Percentiles rank a stretch among this genome's conserved stretches.
phyloP scores from a whole-genome alignment of 306 rosid species.

The Mimosa pudica region DNA sequence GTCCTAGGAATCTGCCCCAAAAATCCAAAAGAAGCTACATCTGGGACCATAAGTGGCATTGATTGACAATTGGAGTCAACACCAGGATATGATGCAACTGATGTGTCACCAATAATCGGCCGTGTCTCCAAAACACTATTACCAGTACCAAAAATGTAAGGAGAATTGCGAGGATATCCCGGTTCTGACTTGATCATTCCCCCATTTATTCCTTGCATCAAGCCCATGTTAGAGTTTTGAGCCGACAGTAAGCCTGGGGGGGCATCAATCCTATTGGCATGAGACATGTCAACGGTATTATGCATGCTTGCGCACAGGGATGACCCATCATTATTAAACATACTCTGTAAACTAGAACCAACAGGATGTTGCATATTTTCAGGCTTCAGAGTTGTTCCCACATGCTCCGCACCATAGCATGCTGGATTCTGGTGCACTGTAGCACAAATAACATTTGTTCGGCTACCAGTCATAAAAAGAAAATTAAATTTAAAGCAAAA shows the following conservation, averaged over 20 bases:
- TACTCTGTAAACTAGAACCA: constrained; percentile 58
- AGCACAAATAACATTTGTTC: constrained; percentile 31
- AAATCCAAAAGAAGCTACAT: constrained; percentile 58
- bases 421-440: constrained; percentile 70
- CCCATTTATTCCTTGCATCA: constrained; percentile 79
- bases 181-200: constrained; percentile 75
- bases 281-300: constrained; percentile 57
- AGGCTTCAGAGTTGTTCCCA: constrained; percentile 54
- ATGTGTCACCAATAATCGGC: constrained; percentile 62
- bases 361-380: constrained; percentile 61
- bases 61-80: constrained; percentile 64
- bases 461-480: neutral
- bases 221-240: constrained; percentile 62
- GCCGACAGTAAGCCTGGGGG: constrained; percentile 56
- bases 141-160: constrained; percentile 64
- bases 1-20: constrained; percentile 76
- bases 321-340: constrained; percentile 70
- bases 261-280: constrained; percentile 61
- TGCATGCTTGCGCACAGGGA: constrained; percentile 65
- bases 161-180: constrained; percentile 66
- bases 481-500: neutral
- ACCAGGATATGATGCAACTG: constrained; percentile 57
- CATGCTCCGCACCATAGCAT: constrained; percentile 54
- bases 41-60: constrained; percentile 58
- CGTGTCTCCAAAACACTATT: constrained; percentile 64